These are phyloP conservation scores for Sistotremastrum suecicum DNA, from an alignment of 768 basidiomycete species.

Conservation along the genomic window DNA sequence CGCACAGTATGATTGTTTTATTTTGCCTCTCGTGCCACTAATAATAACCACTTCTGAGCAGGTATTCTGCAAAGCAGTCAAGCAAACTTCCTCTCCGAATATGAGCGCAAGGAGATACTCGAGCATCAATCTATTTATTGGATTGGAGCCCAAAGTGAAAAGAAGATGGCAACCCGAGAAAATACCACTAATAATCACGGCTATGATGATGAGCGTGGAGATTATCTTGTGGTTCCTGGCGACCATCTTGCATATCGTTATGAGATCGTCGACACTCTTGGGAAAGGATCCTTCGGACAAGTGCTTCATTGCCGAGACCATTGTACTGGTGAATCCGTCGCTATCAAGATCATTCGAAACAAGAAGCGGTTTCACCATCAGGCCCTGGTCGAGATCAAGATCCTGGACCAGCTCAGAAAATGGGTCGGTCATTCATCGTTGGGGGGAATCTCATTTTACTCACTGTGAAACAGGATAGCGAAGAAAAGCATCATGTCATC, in stretches of 20 bases:
- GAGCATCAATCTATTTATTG: constrained; percentile 79
- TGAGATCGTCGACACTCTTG: constrained; percentile 81
- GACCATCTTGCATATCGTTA: constrained; percentile 98
- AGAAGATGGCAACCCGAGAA: constrained; percentile 67
- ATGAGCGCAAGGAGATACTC: constrained; percentile 81
- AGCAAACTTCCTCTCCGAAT: constrained; percentile 65
- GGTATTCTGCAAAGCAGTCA: constrained; percentile 54
- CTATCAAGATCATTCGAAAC: constrained; percentile 98
- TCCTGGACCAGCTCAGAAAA: constrained; percentile 89
- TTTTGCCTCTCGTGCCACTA: not conserved
- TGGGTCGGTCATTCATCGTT: constrained; percentile 49
- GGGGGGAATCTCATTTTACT: constrained; percentile 1
- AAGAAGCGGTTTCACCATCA: constrained; percentile 99
- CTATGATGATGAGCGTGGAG: constrained; percentile 96
- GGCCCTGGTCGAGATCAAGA: constrained; percentile 98
- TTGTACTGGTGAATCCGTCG: constrained; percentile 88
- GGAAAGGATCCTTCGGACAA: constrained; percentile 98
- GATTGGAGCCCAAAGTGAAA: constrained; percentile 64
- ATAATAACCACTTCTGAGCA: constrained; percentile 17
- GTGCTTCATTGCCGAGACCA: constrained; percentile 94
- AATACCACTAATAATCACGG: constrained; percentile 76
- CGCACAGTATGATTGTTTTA: constrained; percentile 42
- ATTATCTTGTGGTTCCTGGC: constrained; percentile 78
- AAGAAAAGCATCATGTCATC: constrained; percentile 94
- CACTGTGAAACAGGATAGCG: constrained; percentile 52